These are phyloP conservation scores for Agastache rugosa DNA, from an alignment of 257 asterid species.

Conservation along the genomic window DNA sequence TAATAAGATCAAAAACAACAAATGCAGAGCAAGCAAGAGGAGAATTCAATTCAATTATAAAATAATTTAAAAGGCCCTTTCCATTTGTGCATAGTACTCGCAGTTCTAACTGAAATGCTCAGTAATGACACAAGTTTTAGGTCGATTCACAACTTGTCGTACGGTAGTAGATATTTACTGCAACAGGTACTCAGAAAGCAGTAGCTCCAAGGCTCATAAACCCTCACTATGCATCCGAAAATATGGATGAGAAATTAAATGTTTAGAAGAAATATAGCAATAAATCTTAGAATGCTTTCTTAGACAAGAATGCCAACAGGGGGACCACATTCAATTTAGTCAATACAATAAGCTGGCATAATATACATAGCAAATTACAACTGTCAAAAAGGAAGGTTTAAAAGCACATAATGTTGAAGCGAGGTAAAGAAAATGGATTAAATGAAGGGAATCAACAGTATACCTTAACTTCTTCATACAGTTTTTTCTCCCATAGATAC, in stretches of 20 bases:
- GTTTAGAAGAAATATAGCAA: slow-evolving; percentile 38
- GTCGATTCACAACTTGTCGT: slow-evolving; percentile 5
- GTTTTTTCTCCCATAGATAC: slow-evolving; percentile 94
- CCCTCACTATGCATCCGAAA: slow-evolving; percentile 14
- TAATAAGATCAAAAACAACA: slow-evolving; percentile 9
- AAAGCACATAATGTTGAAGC: slow-evolving; percentile 31
- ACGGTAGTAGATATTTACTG: slow-evolving; percentile 11
- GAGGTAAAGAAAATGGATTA: neutral
- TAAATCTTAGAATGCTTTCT: slow-evolving; percentile 36
- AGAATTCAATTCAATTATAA: neutral
- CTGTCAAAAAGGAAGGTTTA: slow-evolving; percentile 36
- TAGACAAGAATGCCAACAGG: slow-evolving; percentile 26
- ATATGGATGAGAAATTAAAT: slow-evolving; percentile 38
- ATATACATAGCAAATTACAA: slow-evolving; percentile 31
- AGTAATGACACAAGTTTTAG: slow-evolving; percentile 5
- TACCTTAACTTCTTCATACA: slow-evolving; percentile 94
- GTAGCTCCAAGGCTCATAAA: slow-evolving; percentile 19
- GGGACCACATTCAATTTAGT: slow-evolving; percentile 46
- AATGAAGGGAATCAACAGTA: slow-evolving; percentile 26
- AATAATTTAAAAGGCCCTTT: slow-evolving; percentile 5
- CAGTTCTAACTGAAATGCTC: neutral
- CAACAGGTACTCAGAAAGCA: slow-evolving; percentile 13
- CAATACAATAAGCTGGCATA: slow-evolving; percentile 32
- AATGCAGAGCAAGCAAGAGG: neutral
- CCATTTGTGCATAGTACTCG: neutral